Conservation (phyloP, 169 alveolate genomes). For the Plasmodium malariae region DNA sequence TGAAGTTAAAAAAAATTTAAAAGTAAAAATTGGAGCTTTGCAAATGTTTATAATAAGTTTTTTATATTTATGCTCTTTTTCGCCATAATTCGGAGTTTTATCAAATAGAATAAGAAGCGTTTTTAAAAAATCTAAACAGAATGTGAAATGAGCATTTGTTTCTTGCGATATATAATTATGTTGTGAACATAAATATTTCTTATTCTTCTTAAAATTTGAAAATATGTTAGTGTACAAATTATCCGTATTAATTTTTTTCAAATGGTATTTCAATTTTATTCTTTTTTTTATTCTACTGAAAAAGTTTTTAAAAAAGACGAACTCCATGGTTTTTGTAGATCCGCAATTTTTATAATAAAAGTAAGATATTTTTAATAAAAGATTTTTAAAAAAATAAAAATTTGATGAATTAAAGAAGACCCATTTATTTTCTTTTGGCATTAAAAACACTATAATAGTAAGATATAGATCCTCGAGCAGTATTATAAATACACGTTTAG, state of each 20-base stretch:
- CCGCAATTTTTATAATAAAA: constrained; percentile 15
- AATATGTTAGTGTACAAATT: not conserved
- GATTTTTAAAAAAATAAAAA: constrained; percentile 30
- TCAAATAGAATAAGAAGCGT: constrained; percentile 18
- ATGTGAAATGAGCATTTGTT: constrained; percentile 16
- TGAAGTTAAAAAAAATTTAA: constrained; percentile 40
- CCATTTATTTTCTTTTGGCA: constrained; percentile 18
- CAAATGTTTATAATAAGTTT: constrained; percentile 40
- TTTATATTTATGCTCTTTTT: constrained; percentile 5
- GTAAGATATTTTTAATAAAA: constrained; percentile 38
- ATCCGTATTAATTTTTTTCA: constrained; percentile 1
- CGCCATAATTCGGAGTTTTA: not conserved
- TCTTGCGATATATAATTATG: constrained; percentile 13
- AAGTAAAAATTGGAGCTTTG: constrained; percentile 17
- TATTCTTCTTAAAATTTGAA: constrained; percentile 3
- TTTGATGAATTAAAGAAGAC: constrained; percentile 20
- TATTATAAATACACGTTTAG: constrained; percentile 2
- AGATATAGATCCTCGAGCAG: constrained; percentile 31
- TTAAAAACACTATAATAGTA: constrained; percentile 24
- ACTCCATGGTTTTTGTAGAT: constrained; percentile 9
- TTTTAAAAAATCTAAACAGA: constrained; percentile 48
- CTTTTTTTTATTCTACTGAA: constrained; percentile 35
- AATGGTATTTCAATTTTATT: constrained; percentile 7
- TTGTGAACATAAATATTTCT: constrained; percentile 3
- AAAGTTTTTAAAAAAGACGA: constrained; percentile 32